Conservation (phyloP, 805 yeast genomes). For the Nakazawaea wyomingensis region DNA sequence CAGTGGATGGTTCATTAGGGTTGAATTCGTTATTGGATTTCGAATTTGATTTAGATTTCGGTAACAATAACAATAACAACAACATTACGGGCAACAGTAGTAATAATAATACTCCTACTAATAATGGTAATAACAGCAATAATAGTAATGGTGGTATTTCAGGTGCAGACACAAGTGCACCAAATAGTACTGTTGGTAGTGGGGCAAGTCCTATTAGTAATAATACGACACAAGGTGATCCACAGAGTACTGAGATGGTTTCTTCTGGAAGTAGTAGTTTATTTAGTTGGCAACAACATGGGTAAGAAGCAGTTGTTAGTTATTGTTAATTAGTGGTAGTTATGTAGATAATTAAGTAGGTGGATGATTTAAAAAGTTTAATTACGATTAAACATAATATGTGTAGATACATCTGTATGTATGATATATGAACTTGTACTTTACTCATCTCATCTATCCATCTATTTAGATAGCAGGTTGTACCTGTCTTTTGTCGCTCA, state of each 20-base stretch:
- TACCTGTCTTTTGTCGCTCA: too few relatives aligned
- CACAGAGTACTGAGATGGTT: background rate
- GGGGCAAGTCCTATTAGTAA: background rate
- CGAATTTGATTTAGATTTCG: conserved; percentile 25
- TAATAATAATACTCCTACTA: background rate
- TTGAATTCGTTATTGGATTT: conserved; percentile 62
- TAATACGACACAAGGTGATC: background rate
- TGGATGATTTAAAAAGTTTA: too few relatives aligned
- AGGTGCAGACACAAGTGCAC: too few relatives aligned
- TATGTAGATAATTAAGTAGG: too few relatives aligned
- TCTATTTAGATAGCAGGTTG: too few relatives aligned
- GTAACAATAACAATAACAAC: background rate
- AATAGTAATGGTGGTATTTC: background rate
- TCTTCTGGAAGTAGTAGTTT: conserved; percentile 3
- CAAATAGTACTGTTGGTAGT: background rate
- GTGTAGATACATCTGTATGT: too few relatives aligned
- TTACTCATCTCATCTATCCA: too few relatives aligned
- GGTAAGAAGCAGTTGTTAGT: too few relatives aligned
- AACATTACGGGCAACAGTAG: background rate
- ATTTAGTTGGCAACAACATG: conserved; percentile 12
- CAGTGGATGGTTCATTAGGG: conserved; percentile 80
- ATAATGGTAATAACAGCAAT: background rate
- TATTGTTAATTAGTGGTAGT: too few relatives aligned
- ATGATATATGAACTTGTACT: too few relatives aligned
- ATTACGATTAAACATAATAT: too few relatives aligned